Conservation (phyloP, 2,329 filamentous ascomycete species). For the Aspergillus costaricaensis region DNA sequence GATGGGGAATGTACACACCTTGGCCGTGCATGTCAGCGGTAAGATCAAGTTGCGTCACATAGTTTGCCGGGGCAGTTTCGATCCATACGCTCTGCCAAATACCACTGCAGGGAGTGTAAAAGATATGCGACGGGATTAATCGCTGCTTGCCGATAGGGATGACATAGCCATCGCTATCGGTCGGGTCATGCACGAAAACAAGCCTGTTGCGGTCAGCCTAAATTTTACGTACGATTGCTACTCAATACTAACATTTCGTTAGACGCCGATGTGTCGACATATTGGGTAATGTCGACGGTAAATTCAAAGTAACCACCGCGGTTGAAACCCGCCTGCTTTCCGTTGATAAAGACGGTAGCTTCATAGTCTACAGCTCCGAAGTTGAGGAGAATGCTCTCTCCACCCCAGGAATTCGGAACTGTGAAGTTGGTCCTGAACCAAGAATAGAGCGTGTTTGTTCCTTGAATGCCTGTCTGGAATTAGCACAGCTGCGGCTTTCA, state of each 20-base stretch:
- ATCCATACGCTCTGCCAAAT: slow-evolving; percentile 77
- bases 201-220: slow-evolving; percentile 44
- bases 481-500: neutral
- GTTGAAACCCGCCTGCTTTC: slow-evolving; percentile 54
- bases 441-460: slow-evolving; percentile 40
- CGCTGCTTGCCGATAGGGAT: slow-evolving; percentile 70
- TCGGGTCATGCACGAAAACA: slow-evolving; percentile 69
- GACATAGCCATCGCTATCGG: slow-evolving; percentile 56
- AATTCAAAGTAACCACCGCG: slow-evolving; percentile 65
- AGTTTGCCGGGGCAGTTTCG: slow-evolving; percentile 59
- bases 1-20: slow-evolving; percentile 38
- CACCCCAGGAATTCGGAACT: slow-evolving; percentile 48
- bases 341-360: slow-evolving; percentile 60
- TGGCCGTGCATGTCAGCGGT: slow-evolving; percentile 58
- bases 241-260: slow-evolving; percentile 56
- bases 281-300: slow-evolving; percentile 59
- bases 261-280: slow-evolving; percentile 42
- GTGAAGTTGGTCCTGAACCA: slow-evolving; percentile 54
- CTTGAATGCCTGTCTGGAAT: slow-evolving; percentile 39
- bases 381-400: slow-evolving; percentile 47
- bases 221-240: neutral
- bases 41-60: slow-evolving; percentile 63
- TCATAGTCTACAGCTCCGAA: slow-evolving; percentile 57
- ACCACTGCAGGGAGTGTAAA: slow-evolving; percentile 71
- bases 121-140: slow-evolving; percentile 57